Conservation (phyloP, 192 early-diverging fungal genomes). For the Kappamyces sp. region DNA sequence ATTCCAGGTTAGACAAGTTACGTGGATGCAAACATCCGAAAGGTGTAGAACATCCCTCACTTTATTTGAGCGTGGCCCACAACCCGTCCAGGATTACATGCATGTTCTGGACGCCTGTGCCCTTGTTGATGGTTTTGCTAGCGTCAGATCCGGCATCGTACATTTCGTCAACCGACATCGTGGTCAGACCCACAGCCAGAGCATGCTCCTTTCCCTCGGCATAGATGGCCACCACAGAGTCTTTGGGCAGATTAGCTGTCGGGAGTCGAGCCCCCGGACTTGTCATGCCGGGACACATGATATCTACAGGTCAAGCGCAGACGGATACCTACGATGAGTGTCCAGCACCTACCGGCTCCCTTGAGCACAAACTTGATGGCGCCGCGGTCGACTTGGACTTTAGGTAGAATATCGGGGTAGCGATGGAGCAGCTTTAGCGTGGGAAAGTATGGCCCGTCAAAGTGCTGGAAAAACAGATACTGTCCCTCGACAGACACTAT, state of each 20-base stretch:
- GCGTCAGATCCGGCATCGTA: conserved; percentile 38
- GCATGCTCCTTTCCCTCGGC: conserved; percentile 97
- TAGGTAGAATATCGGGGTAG: conserved; percentile 89
- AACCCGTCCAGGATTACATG: conserved; percentile 80
- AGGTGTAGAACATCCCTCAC: too few relatives aligned
- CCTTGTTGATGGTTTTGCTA: conserved; percentile 77
- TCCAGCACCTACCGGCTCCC: conserved; percentile 54
- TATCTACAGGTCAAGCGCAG: conserved; percentile 33
- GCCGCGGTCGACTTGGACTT: conserved; percentile 88
- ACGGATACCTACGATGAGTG: too few relatives aligned
- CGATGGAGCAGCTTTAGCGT: conserved; percentile 82
- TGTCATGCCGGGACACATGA: conserved; percentile 99
- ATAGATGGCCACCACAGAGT: conserved; percentile 76
- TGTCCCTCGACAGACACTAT: background rate
- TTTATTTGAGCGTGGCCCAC: conserved; percentile 16
- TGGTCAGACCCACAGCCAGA: conserved; percentile 78
- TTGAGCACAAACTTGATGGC: conserved; percentile 97
- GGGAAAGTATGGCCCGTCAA: conserved; percentile 87
- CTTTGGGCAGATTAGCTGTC: conserved; percentile 53
- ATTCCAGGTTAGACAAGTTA: too few relatives aligned
- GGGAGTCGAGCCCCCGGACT: conserved; percentile 83
- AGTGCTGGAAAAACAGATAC: conserved; percentile 38
- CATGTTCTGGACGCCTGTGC: conserved; percentile 80
- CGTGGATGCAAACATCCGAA: too few relatives aligned
- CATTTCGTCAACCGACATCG: conserved; percentile 87